Percentiles rank a stretch among this genome's conserved stretches.
Conservation (phyloP, 2,329 filamentous ascomycete genomes). For the Coniochaeta pulveracea region DNA sequence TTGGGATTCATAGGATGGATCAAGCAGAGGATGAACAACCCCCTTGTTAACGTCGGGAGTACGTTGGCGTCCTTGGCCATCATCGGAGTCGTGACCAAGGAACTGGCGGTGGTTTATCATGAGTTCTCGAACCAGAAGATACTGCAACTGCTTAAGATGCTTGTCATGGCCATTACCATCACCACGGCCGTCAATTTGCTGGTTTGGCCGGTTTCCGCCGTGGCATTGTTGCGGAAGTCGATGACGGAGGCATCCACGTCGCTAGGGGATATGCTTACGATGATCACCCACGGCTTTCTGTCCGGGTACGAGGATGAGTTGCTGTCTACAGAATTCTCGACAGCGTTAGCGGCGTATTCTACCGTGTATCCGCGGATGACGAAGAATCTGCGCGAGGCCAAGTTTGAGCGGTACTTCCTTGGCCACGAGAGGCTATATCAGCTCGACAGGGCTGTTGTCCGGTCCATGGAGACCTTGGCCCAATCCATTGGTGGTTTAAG, state of each 20-base stretch:
- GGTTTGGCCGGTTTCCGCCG: slow-evolving; percentile 69
- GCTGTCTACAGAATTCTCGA: slow-evolving; percentile 51
- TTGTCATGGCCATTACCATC: slow-evolving; percentile 63
- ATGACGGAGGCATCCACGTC: slow-evolving; percentile 64
- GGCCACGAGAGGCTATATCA: slow-evolving; percentile 71
- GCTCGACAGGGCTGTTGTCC: slow-evolving; percentile 68
- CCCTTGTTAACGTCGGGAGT: slow-evolving; percentile 73
- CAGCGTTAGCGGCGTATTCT: slow-evolving; percentile 52
- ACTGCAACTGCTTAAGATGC: slow-evolving; percentile 70
- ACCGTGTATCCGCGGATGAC: slow-evolving; percentile 59
- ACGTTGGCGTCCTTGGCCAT: slow-evolving; percentile 81
- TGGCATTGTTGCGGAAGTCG: slow-evolving; percentile 59
- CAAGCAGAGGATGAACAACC: slow-evolving; percentile 68
- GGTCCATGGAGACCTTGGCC: slow-evolving; percentile 73
- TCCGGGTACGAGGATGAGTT: slow-evolving; percentile 73
- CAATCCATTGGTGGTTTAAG: slow-evolving; percentile 85
- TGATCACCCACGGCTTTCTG: slow-evolving; percentile 74
- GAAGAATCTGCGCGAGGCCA: slow-evolving; percentile 72
- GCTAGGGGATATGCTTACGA: slow-evolving; percentile 68
- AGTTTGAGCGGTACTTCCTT: slow-evolving; percentile 75
- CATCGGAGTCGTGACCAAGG: slow-evolving; percentile 84
- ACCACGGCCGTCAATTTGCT: slow-evolving; percentile 66
- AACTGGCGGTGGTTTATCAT: slow-evolving; percentile 74
- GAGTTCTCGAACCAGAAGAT: slow-evolving; percentile 76
- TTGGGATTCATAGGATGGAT: slow-evolving; percentile 83